Conservation (phyloP, 2,329 filamentous ascomycete species). For the Arthrocladium fulminans region DNA sequence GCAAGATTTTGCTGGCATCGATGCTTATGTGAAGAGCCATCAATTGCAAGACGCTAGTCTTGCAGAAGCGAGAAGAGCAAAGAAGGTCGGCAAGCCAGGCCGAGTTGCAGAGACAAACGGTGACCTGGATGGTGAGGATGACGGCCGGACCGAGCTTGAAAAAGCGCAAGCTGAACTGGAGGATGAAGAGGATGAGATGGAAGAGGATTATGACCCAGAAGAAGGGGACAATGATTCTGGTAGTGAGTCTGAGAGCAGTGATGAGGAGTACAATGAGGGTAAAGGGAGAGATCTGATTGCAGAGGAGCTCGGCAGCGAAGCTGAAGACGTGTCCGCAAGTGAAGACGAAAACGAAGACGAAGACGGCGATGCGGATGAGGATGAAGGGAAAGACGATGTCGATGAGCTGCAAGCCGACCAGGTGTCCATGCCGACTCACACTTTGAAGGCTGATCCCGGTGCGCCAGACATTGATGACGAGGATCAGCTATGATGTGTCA, state of each 20-base stretch:
- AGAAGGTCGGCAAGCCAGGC: conserved; percentile 47
- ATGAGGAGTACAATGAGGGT: conserved; percentile 30
- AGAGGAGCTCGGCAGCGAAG: conserved; percentile 38
- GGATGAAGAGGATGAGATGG: conserved; percentile 35
- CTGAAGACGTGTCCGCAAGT: conserved; percentile 30
- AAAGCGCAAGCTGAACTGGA: conserved; percentile 48
- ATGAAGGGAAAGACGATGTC: conserved; percentile 11
- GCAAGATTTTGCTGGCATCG: conserved; percentile 53
- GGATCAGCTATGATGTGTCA: neutral
- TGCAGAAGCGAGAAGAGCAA: conserved; percentile 51
- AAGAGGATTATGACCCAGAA: conserved; percentile 45
- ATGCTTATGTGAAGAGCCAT: conserved; percentile 53
- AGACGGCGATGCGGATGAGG: conserved; percentile 12
- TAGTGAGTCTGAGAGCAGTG: conserved; percentile 37
- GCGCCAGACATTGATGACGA: neutral
- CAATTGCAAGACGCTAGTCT: conserved; percentile 55
- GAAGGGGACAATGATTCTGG: conserved; percentile 41
- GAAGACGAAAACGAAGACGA: conserved; percentile 20
- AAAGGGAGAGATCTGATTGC: conserved; percentile 31
- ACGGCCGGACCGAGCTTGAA: conserved; percentile 50
- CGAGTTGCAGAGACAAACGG: conserved; percentile 13
- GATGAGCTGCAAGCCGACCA: neutral
- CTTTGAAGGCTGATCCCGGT: neutral
- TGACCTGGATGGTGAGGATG: conserved; percentile 26
- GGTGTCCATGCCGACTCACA: neutral